A percentile compares a stretch with the other conserved stretches of the same genome.
These are phyloP conservation scores for Acanthamoeba sp. DNA, from an alignment of 208 protist genomes.

Conservation along the genomic window DNA sequence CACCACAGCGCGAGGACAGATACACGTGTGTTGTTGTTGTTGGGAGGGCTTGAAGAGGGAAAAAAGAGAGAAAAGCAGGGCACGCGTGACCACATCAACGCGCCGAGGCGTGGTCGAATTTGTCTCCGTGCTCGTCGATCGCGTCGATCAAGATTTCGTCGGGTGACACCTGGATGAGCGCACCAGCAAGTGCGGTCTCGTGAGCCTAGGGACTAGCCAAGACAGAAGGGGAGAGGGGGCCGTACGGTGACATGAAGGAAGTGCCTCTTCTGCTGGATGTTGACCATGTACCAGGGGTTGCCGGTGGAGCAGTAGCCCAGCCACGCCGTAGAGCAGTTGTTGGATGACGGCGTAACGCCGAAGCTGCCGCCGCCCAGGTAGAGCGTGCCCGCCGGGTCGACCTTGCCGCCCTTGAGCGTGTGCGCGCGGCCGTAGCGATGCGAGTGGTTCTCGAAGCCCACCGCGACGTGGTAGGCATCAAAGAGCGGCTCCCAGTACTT, in stretches of 20 bases:
- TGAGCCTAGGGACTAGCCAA: too few relatives aligned
- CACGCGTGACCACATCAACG: not conserved
- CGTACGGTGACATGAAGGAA: slow-evolving; percentile 41
- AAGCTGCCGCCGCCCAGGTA: slow-evolving; percentile 61
- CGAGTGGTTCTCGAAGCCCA: slow-evolving; percentile 65
- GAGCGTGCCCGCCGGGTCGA: slow-evolving; percentile 7
- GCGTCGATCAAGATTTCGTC: slow-evolving; percentile 34
- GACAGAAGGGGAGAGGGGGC: too few relatives aligned
- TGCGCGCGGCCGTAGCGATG: slow-evolving; percentile 39
- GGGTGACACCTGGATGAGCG: slow-evolving; percentile 26
- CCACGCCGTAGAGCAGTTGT: not conserved
- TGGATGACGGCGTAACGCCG: slow-evolving; percentile 27
- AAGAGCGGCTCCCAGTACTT: slow-evolving; percentile 67
- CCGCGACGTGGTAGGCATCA: slow-evolving; percentile 47
- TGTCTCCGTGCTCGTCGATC: slow-evolving; percentile 31
- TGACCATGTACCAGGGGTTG: slow-evolving; percentile 63
- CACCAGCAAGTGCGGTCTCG: too few relatives aligned
- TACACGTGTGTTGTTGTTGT: too few relatives aligned
- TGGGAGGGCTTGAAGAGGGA: not conserved
- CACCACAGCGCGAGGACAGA: too few relatives aligned
- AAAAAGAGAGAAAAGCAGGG: not conserved
- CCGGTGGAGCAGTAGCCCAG: not conserved
- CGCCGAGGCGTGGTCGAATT: not conserved
- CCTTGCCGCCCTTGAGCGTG: slow-evolving; percentile 26
- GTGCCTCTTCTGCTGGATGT: slow-evolving; percentile 44